Conservation (phyloP, 306 rosid species). For the Pyrus communis region DNA sequence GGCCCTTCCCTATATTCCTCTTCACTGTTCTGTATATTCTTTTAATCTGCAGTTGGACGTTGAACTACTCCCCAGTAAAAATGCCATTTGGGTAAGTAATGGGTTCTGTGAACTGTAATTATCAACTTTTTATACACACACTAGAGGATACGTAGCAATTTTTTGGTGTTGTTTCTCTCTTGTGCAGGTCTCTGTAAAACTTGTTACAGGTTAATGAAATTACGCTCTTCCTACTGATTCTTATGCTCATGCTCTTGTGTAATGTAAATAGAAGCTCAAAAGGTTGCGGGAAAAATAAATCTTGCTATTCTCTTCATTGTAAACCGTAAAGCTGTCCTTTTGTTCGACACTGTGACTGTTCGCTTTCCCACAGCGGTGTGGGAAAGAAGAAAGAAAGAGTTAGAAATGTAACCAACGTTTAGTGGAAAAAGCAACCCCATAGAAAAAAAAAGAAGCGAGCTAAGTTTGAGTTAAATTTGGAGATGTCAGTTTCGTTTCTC, state of each 20-base stretch:
- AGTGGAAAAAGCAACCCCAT: too few species aligned
- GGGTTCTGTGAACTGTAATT: background rate
- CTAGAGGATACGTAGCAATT: background rate
- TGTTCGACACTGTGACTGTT: background rate
- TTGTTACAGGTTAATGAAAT: constrained; percentile 59
- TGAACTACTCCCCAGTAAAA: constrained; percentile 81
- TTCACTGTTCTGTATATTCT: constrained; percentile 18
- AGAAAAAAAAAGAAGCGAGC: too few species aligned
- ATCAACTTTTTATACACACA: background rate
- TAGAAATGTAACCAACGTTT: too few species aligned
- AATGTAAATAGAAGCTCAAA: background rate
- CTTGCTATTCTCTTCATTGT: constrained; percentile 6
- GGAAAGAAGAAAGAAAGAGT: too few species aligned
- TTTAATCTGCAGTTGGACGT: constrained; percentile 61
- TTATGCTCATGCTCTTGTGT: background rate
- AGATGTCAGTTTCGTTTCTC: too few species aligned
- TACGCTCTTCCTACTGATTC: constrained; percentile 3
- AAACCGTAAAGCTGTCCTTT: background rate
- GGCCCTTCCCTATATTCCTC: constrained; percentile 8
- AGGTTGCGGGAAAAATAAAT: background rate
- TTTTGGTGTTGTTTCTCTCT: constrained; percentile 18
- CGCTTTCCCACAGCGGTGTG: too few species aligned
- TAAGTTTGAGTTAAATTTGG: too few species aligned
- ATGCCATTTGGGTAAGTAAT: constrained; percentile 84
- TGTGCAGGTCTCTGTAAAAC: constrained; percentile 72